Base-by-base conservation (phyloP, 805 yeast genomes). In the Yarrowia keelungensis region DNA sequence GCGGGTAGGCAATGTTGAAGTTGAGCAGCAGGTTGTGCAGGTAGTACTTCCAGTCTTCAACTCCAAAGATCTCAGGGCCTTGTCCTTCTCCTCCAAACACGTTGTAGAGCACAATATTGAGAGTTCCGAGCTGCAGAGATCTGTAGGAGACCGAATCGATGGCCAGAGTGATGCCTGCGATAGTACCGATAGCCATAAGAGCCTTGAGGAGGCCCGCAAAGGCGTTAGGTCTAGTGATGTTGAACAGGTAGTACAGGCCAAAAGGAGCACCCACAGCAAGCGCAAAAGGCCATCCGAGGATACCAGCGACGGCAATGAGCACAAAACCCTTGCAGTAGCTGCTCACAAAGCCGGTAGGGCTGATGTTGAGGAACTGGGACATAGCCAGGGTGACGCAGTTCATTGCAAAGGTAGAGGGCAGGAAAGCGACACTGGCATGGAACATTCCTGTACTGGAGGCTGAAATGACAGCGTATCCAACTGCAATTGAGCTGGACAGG, bases 241-340 rank as follows among this genome's bases (percentile, higher is more conserved):
- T 51, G 22, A 69, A 42, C 5, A 58, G 35, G 76, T 69, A 70
- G 74, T 78, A 74, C 80, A 86, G 1, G 79, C 59, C 19, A 85
- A 87, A 82, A 0, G 97, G 95, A 1, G 85, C 71, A 1, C 87
- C 87, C 69, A 92, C 77, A 0, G 84, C 87, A 69, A 91, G 77
- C 0, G 89, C 85, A 77, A 93, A 94, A 0, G 98, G 98, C 98
- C 98, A 94, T 1, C 98, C 98, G 39, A 90, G 71, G 1, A 93
- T 74, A 0, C 94, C 94, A 5, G 92, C 96, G n/a, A 89, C 71
- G 22, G 84, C 77, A 45, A 83, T 80, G 81, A 83, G 83, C 0
- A 81, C 51, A 45, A 77, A 67, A 4, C 75, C 74, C 36, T 53
- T 32, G 16, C 71, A 71, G 16, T 46, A 41, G 51, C 59, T 47